phyloP scores from a whole-genome alignment of 495 filamentous ascomycete genomes.

The Penicillium waksmanii region DNA sequence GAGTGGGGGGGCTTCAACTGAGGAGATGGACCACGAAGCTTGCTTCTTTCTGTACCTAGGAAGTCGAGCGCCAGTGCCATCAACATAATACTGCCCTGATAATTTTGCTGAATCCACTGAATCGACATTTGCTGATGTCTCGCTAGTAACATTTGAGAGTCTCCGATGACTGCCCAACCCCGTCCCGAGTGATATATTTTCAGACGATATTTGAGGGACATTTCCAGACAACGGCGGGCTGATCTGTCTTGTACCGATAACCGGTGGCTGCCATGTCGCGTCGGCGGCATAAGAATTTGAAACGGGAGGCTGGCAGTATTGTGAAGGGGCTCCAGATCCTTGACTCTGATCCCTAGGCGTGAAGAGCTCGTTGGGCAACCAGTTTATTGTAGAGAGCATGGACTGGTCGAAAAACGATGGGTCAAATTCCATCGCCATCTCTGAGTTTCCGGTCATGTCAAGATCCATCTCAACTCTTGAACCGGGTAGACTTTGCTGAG shows the following conservation, averaged over 20 bases:
- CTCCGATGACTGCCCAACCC: constrained; percentile 24
- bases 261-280: constrained; percentile 38
- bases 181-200: constrained; percentile 25
- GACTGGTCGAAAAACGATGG: constrained; percentile 32
- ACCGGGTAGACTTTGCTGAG: constrained; percentile 20
- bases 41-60: constrained; percentile 37
- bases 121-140: constrained; percentile 25
- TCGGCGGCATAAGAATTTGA: constrained; percentile 25
- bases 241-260: constrained; percentile 23
- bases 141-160: constrained; percentile 23
- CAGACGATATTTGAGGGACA: constrained; percentile 27
- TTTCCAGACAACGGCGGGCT: constrained; percentile 25
- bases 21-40: constrained; percentile 24
- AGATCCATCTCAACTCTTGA: constrained; percentile 24
- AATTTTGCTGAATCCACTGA: constrained; percentile 28
- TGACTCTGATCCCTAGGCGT: constrained; percentile 18
- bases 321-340: constrained; percentile 14
- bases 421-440: constrained; percentile 29
- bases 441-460: constrained; percentile 26
- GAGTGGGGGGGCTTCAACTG: constrained; percentile 18
- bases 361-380: constrained; percentile 38
- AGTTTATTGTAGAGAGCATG: constrained; percentile 40
- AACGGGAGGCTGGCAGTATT: constrained; percentile 21
- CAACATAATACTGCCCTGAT: constrained; percentile 42
- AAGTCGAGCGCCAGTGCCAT: constrained; percentile 37